phyloP scores from a whole-genome alignment of 228 moss, liverwort and hornwort genomes.

The Sphagnum magellanicum region DNA sequence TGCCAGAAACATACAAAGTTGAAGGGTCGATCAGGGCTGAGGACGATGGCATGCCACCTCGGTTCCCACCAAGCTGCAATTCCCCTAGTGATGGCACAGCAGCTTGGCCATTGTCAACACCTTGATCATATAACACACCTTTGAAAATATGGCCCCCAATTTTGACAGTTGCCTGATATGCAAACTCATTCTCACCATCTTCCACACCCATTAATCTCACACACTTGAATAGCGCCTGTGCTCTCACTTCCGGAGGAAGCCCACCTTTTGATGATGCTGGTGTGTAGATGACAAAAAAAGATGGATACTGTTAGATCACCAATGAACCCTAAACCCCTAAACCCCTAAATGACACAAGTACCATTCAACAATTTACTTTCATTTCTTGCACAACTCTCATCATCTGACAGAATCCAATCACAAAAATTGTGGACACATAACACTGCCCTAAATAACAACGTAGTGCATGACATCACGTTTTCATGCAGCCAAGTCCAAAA shows the following conservation, averaged over 20 bases:
- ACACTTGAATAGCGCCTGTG: slow-evolving; percentile 90
- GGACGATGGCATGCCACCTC: neutral
- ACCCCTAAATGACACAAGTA: too few relatives aligned
- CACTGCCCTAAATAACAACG: too few relatives aligned
- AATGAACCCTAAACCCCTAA: too few relatives aligned
- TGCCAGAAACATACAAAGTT: neutral
- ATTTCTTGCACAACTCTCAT: too few relatives aligned
- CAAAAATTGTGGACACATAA: too few relatives aligned
- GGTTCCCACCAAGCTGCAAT: slow-evolving; percentile 64
- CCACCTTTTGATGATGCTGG: slow-evolving; percentile 39
- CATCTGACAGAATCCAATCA: too few relatives aligned
- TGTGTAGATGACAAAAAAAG: too few relatives aligned
- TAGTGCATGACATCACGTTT: too few relatives aligned
- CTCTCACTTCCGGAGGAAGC: slow-evolving; percentile 74
- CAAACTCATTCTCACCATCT: slow-evolving; percentile 87
- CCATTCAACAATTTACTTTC: too few relatives aligned
- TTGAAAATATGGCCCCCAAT: slow-evolving; percentile 94
- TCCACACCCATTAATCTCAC: slow-evolving; percentile 82
- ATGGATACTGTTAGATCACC: too few relatives aligned
- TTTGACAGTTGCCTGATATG: slow-evolving; percentile 92
- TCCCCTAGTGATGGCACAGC: slow-evolving; percentile 54
- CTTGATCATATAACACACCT: slow-evolving; percentile 78
- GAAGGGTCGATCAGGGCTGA: neutral
- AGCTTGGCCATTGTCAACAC: slow-evolving; percentile 67
- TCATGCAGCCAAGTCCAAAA: too few relatives aligned